These are phyloP conservation scores for Sutorius australiensis DNA, from an alignment of 768 basidiomycete species.

Conservation along the genomic window DNA sequence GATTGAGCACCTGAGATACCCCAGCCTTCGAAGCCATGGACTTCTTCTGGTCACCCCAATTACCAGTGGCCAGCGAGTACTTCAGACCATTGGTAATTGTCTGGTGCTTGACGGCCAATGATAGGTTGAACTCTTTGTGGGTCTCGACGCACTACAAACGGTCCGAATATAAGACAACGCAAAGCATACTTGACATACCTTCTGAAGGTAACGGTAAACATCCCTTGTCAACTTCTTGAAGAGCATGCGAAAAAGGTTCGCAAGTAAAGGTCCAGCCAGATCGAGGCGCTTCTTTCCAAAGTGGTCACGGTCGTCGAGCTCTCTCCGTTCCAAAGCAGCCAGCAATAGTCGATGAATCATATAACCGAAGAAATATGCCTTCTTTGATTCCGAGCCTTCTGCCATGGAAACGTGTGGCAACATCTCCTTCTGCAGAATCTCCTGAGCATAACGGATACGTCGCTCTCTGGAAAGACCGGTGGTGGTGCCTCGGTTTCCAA, in stretches of 20 bases:
- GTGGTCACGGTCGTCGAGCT: constrained; percentile 98
- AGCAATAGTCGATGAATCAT: constrained; percentile 97
- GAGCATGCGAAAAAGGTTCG: constrained; percentile 96
- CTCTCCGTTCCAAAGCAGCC: constrained; percentile 90
- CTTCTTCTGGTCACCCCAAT: constrained; percentile 99
- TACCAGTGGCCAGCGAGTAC: constrained; percentile 96
- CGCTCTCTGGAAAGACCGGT: constrained; percentile 88
- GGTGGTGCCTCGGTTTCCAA: constrained; percentile 96
- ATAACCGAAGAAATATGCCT: constrained; percentile 99
- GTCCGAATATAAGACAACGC: background rate
- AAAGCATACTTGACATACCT: constrained; percentile 48
- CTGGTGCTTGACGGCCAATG: constrained; percentile 89
- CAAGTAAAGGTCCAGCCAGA: constrained; percentile 90
- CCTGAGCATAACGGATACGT: constrained; percentile 93
- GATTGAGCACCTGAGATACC: constrained; percentile 96
- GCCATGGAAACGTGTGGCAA: constrained; percentile 95
- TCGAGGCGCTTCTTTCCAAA: constrained; percentile 98
- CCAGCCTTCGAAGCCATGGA: constrained; percentile 97
- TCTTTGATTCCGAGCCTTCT: constrained; percentile 95
- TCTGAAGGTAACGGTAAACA: constrained; percentile 94
- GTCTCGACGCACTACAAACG: constrained; percentile 84
- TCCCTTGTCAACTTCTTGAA: constrained; percentile 96
- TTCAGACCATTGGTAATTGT: constrained; percentile 98
- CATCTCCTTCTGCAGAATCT: constrained; percentile 98
- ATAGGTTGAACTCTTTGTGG: constrained; percentile 90